Evolutionary conservation across 2,329 filamentous ascomycete species (phyloP).

Genomic region (Aspergillus unguis): DNA sequence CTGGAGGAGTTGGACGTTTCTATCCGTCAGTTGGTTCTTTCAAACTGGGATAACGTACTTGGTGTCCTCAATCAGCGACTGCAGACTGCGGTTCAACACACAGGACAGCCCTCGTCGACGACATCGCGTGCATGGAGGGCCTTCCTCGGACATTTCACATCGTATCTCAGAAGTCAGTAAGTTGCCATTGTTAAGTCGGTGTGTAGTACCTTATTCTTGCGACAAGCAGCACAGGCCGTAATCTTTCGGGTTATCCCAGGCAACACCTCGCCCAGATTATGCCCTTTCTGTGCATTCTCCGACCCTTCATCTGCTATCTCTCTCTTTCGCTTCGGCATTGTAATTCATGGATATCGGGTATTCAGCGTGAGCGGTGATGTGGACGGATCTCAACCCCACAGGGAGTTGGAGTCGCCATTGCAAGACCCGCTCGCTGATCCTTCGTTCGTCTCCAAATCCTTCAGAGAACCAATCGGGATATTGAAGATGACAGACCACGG

Average conservation of each 20-base stretch:
- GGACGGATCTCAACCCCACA: neutral
- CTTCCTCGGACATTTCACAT: slow-evolving; percentile 47
- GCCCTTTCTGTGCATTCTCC: neutral
- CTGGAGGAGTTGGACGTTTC: slow-evolving; percentile 34
- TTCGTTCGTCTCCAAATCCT: too few species aligned
- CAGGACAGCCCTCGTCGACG: slow-evolving; percentile 46
- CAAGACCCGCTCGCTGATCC: too few species aligned
- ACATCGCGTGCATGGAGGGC: slow-evolving; percentile 49
- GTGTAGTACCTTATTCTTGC: slow-evolving; percentile 47
- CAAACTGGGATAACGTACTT: slow-evolving; percentile 23
- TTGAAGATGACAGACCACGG: too few species aligned
- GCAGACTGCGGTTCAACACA: slow-evolving; percentile 47
- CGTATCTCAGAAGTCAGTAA: slow-evolving; percentile 31
- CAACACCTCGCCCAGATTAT: slow-evolving; percentile 19
- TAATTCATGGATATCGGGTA: neutral
- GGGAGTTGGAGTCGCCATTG: neutral
- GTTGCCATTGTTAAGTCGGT: neutral
- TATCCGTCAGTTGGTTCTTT: slow-evolving; percentile 7
- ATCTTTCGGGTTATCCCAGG: slow-evolving; percentile 39
- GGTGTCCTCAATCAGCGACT: slow-evolving; percentile 45
- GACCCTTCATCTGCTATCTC: slow-evolving; percentile 1
- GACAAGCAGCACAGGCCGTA: slow-evolving; percentile 49
- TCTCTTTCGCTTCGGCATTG: slow-evolving; percentile 5
- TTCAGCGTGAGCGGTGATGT: neutral
- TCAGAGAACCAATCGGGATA: too few species aligned